Conservation (phyloP, 2,329 filamentous ascomycete genomes). For the Ophiocordyceps camponoti-saundersi region DNA sequence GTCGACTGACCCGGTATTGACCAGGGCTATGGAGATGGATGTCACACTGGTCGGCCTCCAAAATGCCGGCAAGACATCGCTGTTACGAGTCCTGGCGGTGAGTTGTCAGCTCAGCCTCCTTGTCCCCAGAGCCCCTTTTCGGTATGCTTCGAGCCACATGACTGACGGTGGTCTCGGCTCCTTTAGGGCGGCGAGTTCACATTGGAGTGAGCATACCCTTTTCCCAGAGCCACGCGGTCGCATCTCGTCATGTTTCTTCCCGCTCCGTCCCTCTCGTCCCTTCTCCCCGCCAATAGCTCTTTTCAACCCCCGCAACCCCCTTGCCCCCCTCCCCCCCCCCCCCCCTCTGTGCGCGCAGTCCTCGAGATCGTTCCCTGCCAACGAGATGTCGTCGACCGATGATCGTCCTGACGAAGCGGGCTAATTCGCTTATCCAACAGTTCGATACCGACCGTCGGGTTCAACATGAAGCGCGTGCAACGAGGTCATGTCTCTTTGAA, state of each 20-base stretch:
- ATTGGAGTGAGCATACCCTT: constrained; percentile 60
- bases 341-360: background rate
- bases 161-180: constrained; percentile 4
- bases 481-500: constrained; percentile 97
- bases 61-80: constrained; percentile 93
- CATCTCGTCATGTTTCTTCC: too few relatives aligned
- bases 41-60: constrained; percentile 98
- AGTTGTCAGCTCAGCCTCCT: constrained; percentile 20
- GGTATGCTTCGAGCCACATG: too few relatives aligned
- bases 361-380: too few relatives aligned
- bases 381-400: too few relatives aligned
- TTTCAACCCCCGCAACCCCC: too few relatives aligned
- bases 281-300: background rate
- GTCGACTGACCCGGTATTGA: background rate
- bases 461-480: constrained; percentile 98
- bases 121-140: too few relatives aligned
- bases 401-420: background rate
- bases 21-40: constrained; percentile 97
- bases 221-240: too few relatives aligned
- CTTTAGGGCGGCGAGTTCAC: constrained; percentile 90
- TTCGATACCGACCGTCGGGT: constrained; percentile 94
- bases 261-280: background rate
- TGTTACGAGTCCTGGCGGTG: constrained; percentile 89
- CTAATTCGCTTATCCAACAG: constrained; percentile 29
- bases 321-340: background rate